phyloP scores from a whole-genome alignment of 2,329 filamentous ascomycete species.

The Talaromyces sp. region DNA sequence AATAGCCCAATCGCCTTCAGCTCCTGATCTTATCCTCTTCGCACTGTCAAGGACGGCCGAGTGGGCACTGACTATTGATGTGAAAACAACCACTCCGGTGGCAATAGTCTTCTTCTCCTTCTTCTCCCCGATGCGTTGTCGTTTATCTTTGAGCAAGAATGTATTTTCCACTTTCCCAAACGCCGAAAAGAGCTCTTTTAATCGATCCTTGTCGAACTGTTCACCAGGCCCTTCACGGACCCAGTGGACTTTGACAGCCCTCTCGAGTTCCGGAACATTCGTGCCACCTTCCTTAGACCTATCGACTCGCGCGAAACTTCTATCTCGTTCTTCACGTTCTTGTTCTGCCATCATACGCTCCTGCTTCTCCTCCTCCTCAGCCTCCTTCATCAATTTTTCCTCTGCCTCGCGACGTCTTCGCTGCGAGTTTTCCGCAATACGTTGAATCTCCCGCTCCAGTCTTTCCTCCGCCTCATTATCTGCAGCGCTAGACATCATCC shows the following conservation, averaged over 20 bases:
- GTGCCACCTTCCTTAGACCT: slow-evolving; percentile 36
- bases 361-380: slow-evolving; percentile 43
- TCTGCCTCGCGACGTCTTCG: slow-evolving; percentile 50
- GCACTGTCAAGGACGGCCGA: slow-evolving; percentile 53
- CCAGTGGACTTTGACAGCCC: slow-evolving; percentile 58
- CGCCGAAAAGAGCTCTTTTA: slow-evolving; percentile 48
- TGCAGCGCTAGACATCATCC: slow-evolving; percentile 17
- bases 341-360: slow-evolving; percentile 36
- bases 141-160: slow-evolving; percentile 56
- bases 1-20: slow-evolving; percentile 43
- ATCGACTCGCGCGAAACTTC: slow-evolving; percentile 31
- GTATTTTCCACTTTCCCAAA: slow-evolving; percentile 58
- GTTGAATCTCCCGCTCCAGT: slow-evolving; percentile 52
- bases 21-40: slow-evolving; percentile 27
- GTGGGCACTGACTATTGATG: slow-evolving; percentile 56
- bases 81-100: slow-evolving; percentile 55
- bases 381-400: slow-evolving; percentile 44
- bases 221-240: slow-evolving; percentile 45
- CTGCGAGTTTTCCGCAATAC: slow-evolving; percentile 52
- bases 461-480: slow-evolving; percentile 47
- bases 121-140: slow-evolving; percentile 47
- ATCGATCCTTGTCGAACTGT: slow-evolving; percentile 46
- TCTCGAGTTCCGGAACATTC: slow-evolving; percentile 52
- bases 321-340: slow-evolving; percentile 39
- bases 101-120: slow-evolving; percentile 52